These are phyloP conservation scores for Pythium aphanidermatum DNA, from an alignment of 352 stramenopile genomes.

Conservation along the genomic window DNA sequence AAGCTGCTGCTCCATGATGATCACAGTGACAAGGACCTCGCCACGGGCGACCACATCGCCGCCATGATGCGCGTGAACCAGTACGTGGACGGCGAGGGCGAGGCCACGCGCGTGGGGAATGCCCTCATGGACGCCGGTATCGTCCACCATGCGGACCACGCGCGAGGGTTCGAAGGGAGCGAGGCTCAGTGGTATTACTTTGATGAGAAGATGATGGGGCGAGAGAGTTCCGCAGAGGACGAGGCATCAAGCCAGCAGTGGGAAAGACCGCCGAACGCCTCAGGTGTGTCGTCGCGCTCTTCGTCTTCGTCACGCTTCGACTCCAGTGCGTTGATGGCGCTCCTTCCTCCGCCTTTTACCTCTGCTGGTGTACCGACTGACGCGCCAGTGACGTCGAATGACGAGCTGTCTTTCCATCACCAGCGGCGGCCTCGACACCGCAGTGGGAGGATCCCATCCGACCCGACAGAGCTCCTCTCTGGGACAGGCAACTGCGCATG, in stretches of 20 bases:
- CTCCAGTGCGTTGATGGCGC: too few species aligned
- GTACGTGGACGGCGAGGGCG: constrained; percentile 4
- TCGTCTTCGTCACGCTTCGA: too few species aligned
- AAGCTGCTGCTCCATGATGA: not conserved
- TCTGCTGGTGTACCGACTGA: too few species aligned
- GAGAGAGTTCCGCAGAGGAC: not conserved
- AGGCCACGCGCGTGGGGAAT: constrained; percentile 22
- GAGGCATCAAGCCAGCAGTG: not conserved
- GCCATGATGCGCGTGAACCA: constrained; percentile 2
- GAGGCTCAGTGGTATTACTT: constrained; percentile 13
- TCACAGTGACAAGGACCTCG: not conserved
- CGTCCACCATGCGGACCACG: constrained; percentile 17
- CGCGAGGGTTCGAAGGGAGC: constrained; percentile 8
- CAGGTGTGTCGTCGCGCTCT: too few species aligned
- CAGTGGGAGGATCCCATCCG: not conserved
- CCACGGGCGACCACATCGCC: not conserved
- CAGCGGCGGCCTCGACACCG: not conserved
- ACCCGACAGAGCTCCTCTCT: constrained; percentile 9
- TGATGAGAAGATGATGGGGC: constrained; percentile 1
- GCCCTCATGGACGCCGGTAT: constrained; percentile 15
- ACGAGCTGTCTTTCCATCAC: not conserved
- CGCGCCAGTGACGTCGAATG: not conserved
- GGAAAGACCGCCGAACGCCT: not conserved
- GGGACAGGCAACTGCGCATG: constrained; percentile 24
- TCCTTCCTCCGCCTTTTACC: too few species aligned